A percentile compares a stretch with the other conserved stretches of the same genome.
phyloP scores from a whole-genome alignment of 768 basidiomycete species.

The Crucibulum laeve region DNA sequence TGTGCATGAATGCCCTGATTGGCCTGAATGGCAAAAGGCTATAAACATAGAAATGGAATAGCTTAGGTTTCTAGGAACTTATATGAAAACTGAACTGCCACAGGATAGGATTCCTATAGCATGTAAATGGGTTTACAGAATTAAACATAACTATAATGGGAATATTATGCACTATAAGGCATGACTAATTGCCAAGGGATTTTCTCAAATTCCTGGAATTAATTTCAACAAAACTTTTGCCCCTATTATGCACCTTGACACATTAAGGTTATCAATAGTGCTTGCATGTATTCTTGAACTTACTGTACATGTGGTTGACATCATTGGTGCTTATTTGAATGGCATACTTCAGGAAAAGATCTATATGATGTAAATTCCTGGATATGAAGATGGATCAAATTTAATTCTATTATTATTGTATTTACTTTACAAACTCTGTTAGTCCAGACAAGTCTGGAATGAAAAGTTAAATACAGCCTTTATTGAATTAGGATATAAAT shows the following conservation, averaged over 20 bases:
- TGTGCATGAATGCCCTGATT: neutral
- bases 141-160: conserved; percentile 13
- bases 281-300: conserved; percentile 4
- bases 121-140: neutral
- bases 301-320: neutral
- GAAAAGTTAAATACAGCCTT: neutral
- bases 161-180: conserved; percentile 28
- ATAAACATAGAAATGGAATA: neutral
- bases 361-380: neutral
- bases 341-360: neutral
- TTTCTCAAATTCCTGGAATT: conserved; percentile 28
- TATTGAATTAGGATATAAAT: neutral
- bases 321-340: conserved; percentile 2
- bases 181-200: conserved; percentile 33
- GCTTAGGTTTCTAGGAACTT: neutral
- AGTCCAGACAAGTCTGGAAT: neutral
- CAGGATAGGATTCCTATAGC: neutral
- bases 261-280: conserved; percentile 15
- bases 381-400: neutral
- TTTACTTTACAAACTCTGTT: neutral
- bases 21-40: neutral
- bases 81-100: neutral
- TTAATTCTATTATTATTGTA: neutral
- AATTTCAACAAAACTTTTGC: conserved; percentile 29
- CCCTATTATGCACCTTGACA: conserved; percentile 18